A percentile compares a stretch with the other conserved stretches of the same genome.
phyloP scores from a whole-genome alignment of 192 early-diverging fungal species.

The Entomortierella parvispora region DNA sequence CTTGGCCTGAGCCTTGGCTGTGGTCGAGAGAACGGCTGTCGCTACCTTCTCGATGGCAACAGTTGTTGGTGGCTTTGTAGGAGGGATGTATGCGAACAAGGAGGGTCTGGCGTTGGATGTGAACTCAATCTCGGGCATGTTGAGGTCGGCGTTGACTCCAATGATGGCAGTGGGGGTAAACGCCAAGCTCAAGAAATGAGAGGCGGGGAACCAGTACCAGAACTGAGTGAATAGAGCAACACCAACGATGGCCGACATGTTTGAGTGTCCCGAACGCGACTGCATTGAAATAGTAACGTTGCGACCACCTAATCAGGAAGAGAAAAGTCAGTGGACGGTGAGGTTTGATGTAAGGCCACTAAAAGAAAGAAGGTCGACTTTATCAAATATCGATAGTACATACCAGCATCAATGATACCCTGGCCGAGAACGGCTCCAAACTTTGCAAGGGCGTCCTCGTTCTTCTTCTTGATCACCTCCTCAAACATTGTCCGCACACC shows the following conservation, averaged over 20 bases:
- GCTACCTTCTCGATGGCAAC: conserved; percentile 90
- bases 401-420: conserved; percentile 97
- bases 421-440: conserved; percentile 97
- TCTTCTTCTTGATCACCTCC: conserved; percentile 90
- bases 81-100: conserved; percentile 92
- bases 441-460: conserved; percentile 91
- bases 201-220: conserved; percentile 99
- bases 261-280: conserved; percentile 86
- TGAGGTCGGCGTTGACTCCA: conserved; percentile 89
- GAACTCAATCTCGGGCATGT: conserved; percentile 88
- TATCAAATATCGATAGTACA: neutral
- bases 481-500: conserved; percentile 88
- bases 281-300: conserved; percentile 96
- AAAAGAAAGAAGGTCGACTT: no score
- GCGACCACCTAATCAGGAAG: conserved; percentile 73
- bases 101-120: conserved; percentile 88
- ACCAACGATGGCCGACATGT: conserved; percentile 97
- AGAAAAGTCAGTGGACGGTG: no score
- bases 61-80: conserved; percentile 83
- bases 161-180: conserved; percentile 97
- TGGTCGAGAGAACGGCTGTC: conserved; percentile 95
- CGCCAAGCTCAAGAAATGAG: conserved; percentile 93
- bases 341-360: no score
- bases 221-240: conserved; percentile 99
- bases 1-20: conserved; percentile 89